Evolutionary conservation across 148 eudicot genomes (phyloP).

Genomic region (Diospyros kaki): DNA sequence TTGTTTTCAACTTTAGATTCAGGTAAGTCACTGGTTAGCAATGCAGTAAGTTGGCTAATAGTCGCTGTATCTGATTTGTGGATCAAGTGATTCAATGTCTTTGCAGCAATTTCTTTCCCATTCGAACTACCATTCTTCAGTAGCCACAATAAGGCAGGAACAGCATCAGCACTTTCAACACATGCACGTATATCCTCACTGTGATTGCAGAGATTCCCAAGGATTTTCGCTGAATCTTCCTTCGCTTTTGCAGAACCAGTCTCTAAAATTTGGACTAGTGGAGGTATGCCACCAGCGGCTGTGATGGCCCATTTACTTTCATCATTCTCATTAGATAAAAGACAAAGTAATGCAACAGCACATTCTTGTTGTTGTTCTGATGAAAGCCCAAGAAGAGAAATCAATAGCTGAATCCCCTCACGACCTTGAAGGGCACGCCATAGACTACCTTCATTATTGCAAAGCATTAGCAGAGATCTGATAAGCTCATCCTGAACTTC

Average conservation of each 20-base stretch:
- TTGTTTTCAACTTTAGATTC: too few species aligned
- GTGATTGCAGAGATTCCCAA: constrained; percentile 96
- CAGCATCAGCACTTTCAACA: constrained; percentile 99
- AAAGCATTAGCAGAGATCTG: constrained; percentile 72
- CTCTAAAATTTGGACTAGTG: constrained; percentile 97
- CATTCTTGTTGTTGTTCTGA: constrained; percentile 99
- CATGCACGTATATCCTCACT: constrained; percentile 99
- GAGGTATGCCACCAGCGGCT: constrained; percentile 99
- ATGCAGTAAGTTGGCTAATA: constrained; percentile 91
- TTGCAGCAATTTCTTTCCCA: constrained; percentile 95
- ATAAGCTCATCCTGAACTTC: constrained; percentile 92
- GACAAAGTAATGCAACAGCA: constrained; percentile 93
- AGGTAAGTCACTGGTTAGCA: constrained; percentile 89
- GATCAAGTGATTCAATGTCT: constrained; percentile 87
- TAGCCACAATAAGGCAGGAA: constrained; percentile 96
- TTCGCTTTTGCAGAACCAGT: constrained; percentile 96
- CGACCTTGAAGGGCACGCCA: constrained; percentile 98
- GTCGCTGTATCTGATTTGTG: constrained; percentile 96
- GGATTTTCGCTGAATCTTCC: constrained; percentile 94
- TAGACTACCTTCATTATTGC: constrained; percentile 74
- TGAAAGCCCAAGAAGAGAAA: constrained; percentile 96
- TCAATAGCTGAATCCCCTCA: constrained; percentile 94
- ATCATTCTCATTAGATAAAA: constrained; percentile 86
- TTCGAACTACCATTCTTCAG: constrained; percentile 91
- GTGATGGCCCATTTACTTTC: constrained; percentile 99